Evolutionary conservation across 257 asterid species (phyloP), one percentile per base, ranked within the genome.

Genomic region (Solanum sparsipilum): DNA sequence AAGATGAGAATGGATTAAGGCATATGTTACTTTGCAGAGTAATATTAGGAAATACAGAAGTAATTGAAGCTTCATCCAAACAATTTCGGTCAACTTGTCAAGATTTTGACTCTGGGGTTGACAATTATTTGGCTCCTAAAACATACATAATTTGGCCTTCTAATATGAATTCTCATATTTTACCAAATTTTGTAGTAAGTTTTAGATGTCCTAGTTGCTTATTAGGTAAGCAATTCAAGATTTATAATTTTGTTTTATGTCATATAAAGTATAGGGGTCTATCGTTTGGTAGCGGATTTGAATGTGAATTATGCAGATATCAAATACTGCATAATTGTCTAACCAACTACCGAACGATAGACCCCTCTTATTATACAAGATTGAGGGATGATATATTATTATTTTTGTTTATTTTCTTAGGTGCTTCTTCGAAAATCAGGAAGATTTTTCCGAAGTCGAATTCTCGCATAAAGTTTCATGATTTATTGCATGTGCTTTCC

Each of bases 11-110:
- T 52, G 95, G 95, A 52, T 83, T 94, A 36, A 88, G 91, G 82
- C 94, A 94, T 88, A 48, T 92, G 83, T 7, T 93, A 83, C 85
- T 94, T 38, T 94, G 96, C 18, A 92, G 95, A 23, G 94, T 94
- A 79, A 90, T 92, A 5, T 87, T 94, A 89, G 95, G 96, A 5
- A 91, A 88, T 60, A 84, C 91, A 35, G 94, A 94, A 86, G 87
- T 81, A 4, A 67, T 94, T 32, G 65, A 15, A 3, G 68, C 91
- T 31, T 92, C 90, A 58, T 93, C 96, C 7, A 31, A 27, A 23
- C 94, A 93, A 60, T 87, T 44, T 38, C 89, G 86, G 10, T 94
- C 95, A 7, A 89, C 90, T 85, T 92, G 88, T 36, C n/a, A 84
- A 36, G 56, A 92, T 7, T 92, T 89, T 86, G 94, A 93, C 78